A percentile compares a stretch with the other conserved stretches of the same genome.
Conservation (phyloP, 2,329 filamentous ascomycete genomes). For the Verticillium dahliae region DNA sequence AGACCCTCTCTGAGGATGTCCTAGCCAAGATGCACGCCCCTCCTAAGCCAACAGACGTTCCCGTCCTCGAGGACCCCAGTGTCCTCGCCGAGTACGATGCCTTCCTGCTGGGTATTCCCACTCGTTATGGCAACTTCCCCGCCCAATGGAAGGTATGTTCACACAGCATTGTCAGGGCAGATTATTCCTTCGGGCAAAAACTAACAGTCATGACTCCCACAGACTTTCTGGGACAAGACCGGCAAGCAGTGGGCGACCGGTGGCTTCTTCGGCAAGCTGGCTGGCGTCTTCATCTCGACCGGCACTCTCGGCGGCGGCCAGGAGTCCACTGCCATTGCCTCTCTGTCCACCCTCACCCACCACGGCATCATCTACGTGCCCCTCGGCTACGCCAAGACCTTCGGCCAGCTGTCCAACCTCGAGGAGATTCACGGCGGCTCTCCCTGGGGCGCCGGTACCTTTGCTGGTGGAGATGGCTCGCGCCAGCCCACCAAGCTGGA, state of each 20-base stretch:
- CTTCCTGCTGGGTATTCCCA: slow-evolving; percentile 91
- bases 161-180: slow-evolving; percentile 1
- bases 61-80: slow-evolving; percentile 50
- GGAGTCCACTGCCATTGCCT: slow-evolving; percentile 75
- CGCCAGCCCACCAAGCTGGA: slow-evolving; percentile 73
- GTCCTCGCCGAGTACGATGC: slow-evolving; percentile 69
- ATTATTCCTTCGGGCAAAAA: no score
- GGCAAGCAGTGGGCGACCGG: slow-evolving; percentile 78
- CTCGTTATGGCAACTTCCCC: slow-evolving; percentile 94
- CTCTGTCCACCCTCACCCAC: slow-evolving; percentile 82
- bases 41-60: slow-evolving; percentile 61
- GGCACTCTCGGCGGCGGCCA: slow-evolving; percentile 81
- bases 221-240: slow-evolving; percentile 78
- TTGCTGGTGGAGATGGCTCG: slow-evolving; percentile 71
- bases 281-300: slow-evolving; percentile 87
- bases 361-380: slow-evolving; percentile 98
- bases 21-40: slow-evolving; percentile 88
- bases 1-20: slow-evolving; percentile 82
- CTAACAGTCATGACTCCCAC: neutral
- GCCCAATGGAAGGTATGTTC: slow-evolving; percentile 73
- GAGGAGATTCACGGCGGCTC: slow-evolving; percentile 77
- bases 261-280: slow-evolving; percentile 79
- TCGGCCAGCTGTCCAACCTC: slow-evolving; percentile 63
- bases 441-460: slow-evolving; percentile 92
- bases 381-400: slow-evolving; percentile 80